Conservation (phyloP, 78 protist species). For the Creolimax fragrantissima region DNA sequence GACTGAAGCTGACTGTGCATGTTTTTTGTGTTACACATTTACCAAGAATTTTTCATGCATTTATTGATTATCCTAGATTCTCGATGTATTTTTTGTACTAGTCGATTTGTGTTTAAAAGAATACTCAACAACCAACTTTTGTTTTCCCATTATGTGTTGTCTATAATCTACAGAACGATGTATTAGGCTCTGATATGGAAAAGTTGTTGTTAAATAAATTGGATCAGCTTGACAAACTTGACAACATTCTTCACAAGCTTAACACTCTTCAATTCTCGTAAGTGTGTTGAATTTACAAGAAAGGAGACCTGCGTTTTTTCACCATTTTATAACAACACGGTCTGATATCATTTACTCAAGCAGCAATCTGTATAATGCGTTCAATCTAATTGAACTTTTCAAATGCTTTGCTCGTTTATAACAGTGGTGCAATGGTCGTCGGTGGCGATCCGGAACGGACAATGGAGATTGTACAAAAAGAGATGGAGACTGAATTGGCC, state of each 20-base stretch:
- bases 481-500: conserved; percentile 27
- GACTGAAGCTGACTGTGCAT: not conserved
- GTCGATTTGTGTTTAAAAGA: too few species aligned
- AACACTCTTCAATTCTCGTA: conserved; percentile 34
- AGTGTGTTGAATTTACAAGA: too few species aligned
- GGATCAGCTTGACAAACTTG: conserved; percentile 51
- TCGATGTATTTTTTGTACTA: not conserved
- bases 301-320: too few species aligned
- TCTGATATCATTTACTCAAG: too few species aligned
- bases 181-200: not conserved
- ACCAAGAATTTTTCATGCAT: not conserved
- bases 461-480: conserved; percentile 26
- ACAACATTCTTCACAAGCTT: conserved; percentile 44
- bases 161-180: too few species aligned
- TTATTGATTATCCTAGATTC: not conserved
- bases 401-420: too few species aligned
- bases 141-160: too few species aligned
- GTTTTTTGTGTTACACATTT: not conserved
- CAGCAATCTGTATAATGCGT: too few species aligned
- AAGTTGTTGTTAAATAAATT: conserved; percentile 30
- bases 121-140: too few species aligned
- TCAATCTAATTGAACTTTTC: too few species aligned
- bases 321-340: too few species aligned
- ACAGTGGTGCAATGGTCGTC: not conserved
- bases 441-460: conserved; percentile 15